Percentiles rank a stretch among this genome's conserved stretches.
phyloP scores from a whole-genome alignment of 169 alveolate species.

The Plasmodium adleri region DNA sequence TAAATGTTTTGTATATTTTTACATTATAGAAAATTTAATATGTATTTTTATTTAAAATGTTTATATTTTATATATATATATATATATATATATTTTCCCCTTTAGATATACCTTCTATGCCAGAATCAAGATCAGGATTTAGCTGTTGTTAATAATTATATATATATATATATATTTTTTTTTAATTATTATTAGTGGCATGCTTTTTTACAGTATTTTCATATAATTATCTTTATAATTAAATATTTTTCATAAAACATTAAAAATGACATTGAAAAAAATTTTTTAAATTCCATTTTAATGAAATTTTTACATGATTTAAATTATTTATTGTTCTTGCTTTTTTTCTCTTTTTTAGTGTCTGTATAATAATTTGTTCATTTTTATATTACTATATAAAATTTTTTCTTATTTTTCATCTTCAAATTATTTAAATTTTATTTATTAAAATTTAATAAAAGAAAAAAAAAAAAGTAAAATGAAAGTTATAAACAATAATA shows the following conservation, averaged over 20 bases:
- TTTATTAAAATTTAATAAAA: constrained; percentile 50
- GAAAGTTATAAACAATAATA: constrained; percentile 11
- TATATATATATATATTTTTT: neutral
- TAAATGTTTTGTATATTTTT: neutral
- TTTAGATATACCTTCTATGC: constrained; percentile 51
- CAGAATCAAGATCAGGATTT: constrained; percentile 67
- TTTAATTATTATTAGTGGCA: constrained; percentile 39
- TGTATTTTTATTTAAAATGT: neutral
- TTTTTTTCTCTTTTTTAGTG: constrained; percentile 72
- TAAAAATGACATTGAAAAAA: constrained; percentile 8
- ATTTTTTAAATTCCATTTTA: constrained; percentile 29
- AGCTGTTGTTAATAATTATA: constrained; percentile 45
- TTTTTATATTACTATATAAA: constrained; percentile 42
- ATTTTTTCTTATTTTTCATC: constrained; percentile 26
- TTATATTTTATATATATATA: neutral
- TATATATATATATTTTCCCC: constrained; percentile 10
- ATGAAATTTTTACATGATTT: constrained; percentile 60
- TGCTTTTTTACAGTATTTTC: constrained; percentile 62
- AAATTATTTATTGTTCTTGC: constrained; percentile 15
- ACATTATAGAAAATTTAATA: too few species aligned
- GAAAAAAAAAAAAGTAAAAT: constrained; percentile 3
- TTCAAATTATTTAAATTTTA: constrained; percentile 24
- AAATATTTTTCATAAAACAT: constrained; percentile 40
- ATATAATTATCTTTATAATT: constrained; percentile 22
- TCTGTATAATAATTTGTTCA: constrained; percentile 64